Evolutionary conservation across 257 asterid species (phyloP).

Genomic region (Gynochthodes officinalis): DNA sequence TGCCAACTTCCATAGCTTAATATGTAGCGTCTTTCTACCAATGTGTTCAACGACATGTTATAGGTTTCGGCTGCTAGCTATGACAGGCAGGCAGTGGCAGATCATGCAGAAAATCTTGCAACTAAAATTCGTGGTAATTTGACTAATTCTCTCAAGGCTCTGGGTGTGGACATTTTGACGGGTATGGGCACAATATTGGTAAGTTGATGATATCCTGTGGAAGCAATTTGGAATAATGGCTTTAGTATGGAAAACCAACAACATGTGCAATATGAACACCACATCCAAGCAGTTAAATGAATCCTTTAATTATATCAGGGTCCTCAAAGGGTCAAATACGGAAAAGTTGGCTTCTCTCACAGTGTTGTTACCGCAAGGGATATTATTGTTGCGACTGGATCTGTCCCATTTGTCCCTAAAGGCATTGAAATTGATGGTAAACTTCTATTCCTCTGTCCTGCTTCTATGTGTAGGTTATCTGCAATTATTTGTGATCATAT

Average conservation of each 20-base stretch:
- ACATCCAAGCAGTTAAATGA: no score
- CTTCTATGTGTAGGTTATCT: not conserved
- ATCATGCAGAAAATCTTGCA: constrained; percentile 89
- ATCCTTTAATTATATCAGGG: constrained; percentile 26
- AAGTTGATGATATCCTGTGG: no score
- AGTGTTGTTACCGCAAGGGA: constrained; percentile 43
- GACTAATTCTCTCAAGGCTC: constrained; percentile 87
- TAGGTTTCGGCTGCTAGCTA: constrained; percentile 92
- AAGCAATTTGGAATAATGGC: no score
- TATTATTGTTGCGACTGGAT: constrained; percentile 49
- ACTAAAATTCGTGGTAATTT: constrained; percentile 77
- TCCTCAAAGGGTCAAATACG: constrained; percentile 44
- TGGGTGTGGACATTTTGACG: constrained; percentile 93
- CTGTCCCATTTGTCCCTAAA: constrained; percentile 52
- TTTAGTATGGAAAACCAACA: no score
- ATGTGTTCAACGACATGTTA: constrained; percentile 1
- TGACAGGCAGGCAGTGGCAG: constrained; percentile 91
- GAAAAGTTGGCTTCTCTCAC: constrained; percentile 31
- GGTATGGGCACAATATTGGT: constrained; percentile 87
- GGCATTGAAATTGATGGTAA: constrained; percentile 53
- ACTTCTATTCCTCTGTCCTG: constrained; percentile 1
- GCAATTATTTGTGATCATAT: no score
- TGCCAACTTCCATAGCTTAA: not conserved
- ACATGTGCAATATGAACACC: no score
- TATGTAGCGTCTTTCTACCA: not conserved